Conservation (phyloP, 371 early-diverging fungal genomes). For the Mucor saturninus region DNA sequence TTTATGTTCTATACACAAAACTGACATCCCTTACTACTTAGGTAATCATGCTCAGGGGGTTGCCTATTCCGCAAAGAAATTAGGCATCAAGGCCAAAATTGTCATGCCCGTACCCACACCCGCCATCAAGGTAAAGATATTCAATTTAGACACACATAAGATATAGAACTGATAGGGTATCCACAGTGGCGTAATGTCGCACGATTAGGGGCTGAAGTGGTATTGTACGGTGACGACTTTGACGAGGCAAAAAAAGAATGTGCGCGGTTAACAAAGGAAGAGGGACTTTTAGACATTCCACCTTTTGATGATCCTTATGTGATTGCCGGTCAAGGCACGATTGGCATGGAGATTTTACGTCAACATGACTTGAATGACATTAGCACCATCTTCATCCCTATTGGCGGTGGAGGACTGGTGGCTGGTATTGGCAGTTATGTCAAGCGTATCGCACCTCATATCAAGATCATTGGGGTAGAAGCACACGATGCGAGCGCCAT, state of each 20-base stretch:
- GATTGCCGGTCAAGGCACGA: conserved; percentile 98
- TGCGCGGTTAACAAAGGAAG: conserved; percentile 66
- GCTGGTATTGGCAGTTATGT: conserved; percentile 91
- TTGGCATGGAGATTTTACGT: conserved; percentile 91
- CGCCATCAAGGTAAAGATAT: conserved; percentile 43
- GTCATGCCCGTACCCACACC: conserved; percentile 92
- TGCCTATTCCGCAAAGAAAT: conserved; percentile 87
- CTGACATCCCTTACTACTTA: conserved; percentile 10
- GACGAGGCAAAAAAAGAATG: conserved; percentile 92
- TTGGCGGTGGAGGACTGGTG: conserved; percentile 96
- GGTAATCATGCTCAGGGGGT: conserved; percentile 96
- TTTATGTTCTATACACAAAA: not conserved
- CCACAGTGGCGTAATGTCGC: conserved; percentile 83
- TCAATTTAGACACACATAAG: too few relatives aligned
- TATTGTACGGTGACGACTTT: conserved; percentile 89
- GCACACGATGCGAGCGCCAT: conserved; percentile 91
- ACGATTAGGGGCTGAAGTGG: conserved; percentile 89
- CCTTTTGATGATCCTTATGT: conserved; percentile 97
- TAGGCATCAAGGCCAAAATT: conserved; percentile 93
- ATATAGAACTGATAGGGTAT: not conserved
- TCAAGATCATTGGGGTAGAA: conserved; percentile 92
- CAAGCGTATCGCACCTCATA: conserved; percentile 84
- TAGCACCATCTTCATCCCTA: conserved; percentile 85
- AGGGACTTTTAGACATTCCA: conserved; percentile 88
- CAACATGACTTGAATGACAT: conserved; percentile 74